Evolutionary conservation across 2,329 filamentous ascomycete genomes (phyloP).

Genomic region (Pseudogymnoascus sp.): DNA sequence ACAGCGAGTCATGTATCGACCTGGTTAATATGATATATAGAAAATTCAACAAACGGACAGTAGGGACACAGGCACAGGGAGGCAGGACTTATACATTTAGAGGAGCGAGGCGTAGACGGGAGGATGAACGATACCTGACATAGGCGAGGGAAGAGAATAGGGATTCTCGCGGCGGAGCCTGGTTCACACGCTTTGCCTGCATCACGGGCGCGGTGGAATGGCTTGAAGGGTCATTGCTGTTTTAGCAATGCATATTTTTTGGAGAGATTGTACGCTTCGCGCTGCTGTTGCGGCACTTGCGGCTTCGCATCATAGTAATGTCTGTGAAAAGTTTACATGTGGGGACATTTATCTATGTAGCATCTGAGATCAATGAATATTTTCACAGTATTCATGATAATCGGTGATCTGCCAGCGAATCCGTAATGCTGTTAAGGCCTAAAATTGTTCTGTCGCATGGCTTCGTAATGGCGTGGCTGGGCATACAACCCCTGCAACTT

Average conservation of each 20-base stretch:
- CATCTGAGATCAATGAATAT: neutral
- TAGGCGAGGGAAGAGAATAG: neutral
- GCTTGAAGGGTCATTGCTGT: neutral
- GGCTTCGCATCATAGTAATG: neutral
- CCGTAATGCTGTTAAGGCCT: neutral
- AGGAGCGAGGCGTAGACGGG: constrained; percentile 1
- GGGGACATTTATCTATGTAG: neutral
- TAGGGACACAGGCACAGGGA: neutral
- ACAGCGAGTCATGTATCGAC: neutral
- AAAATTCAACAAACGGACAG: neutral
- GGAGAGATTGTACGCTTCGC: neutral
- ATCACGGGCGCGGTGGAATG: neutral
- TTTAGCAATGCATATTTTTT: neutral
- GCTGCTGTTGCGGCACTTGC: neutral
- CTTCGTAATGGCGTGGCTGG: neutral
- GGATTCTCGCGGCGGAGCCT: neutral
- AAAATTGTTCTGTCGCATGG: neutral
- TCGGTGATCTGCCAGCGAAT: neutral
- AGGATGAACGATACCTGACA: neutral
- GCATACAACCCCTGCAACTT: neutral
- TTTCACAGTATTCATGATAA: neutral
- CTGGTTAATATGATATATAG: constrained; percentile 2
- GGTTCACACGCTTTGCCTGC: neutral
- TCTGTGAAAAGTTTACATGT: constrained; percentile 5
- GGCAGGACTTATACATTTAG: constrained; percentile 4